phyloP scores from a whole-genome alignment of 2,329 filamentous ascomycete genomes.

The Diaporthe capsici region DNA sequence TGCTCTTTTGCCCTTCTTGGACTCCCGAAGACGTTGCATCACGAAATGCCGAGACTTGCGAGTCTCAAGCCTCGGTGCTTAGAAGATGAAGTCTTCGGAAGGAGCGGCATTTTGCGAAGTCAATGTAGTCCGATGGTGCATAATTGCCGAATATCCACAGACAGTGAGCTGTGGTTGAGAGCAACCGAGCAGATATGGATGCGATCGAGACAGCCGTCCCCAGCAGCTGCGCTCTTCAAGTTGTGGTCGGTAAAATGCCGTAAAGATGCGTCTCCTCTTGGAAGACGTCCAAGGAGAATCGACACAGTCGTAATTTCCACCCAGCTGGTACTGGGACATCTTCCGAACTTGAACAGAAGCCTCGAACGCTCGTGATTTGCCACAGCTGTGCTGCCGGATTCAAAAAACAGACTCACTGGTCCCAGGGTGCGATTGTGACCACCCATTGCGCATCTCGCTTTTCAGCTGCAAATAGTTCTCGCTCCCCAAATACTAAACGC shows the following conservation, averaged over 20 bases:
- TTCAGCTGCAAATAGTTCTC: not conserved
- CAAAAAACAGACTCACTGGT: not conserved
- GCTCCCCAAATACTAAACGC: not conserved
- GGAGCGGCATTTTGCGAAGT: not conserved
- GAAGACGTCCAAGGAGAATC: not conserved
- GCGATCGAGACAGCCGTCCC: not conserved
- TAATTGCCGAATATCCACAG: not conserved
- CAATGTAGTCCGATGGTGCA: not conserved
- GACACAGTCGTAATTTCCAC: not conserved
- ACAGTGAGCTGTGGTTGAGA: not conserved
- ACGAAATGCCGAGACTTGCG: not conserved
- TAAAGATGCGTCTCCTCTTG: not conserved
- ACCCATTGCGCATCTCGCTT: too few relatives aligned
- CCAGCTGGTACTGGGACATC: not conserved
- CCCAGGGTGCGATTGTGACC: too few relatives aligned
- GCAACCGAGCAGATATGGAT: not conserved
- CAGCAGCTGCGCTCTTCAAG: too few relatives aligned
- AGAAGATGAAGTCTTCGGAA: constrained; percentile 21
- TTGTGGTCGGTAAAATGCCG: not conserved
- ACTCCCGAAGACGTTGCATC: constrained; percentile 11
- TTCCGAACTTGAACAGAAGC: not conserved
- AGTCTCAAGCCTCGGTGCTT: not conserved
- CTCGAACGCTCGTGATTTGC: not conserved
- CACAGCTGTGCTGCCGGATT: not conserved
- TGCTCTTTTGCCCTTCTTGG: not conserved